These are phyloP conservation scores for Alternaria brassicae DNA, from an alignment of 2,329 filamentous ascomycete genomes.

Conservation along the genomic window DNA sequence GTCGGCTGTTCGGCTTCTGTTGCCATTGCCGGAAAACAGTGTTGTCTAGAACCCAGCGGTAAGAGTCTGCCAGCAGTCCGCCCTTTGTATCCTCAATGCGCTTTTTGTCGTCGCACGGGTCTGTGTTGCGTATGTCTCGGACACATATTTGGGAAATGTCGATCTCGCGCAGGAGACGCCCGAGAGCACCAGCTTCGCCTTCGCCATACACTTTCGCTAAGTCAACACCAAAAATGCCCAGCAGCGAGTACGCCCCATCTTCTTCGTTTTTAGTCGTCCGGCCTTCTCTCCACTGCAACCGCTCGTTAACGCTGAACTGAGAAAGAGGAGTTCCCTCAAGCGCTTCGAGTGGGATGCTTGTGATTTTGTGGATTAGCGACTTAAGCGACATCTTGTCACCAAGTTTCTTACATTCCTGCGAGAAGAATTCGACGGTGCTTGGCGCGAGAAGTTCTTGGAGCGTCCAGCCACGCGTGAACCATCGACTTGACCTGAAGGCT, in stretches of 20 bases:
- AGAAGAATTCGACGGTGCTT: no score
- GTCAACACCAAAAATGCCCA: not conserved
- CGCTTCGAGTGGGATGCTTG: no score
- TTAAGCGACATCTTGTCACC: no score
- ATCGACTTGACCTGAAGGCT: no score
- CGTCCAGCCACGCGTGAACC: no score
- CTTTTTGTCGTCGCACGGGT: not conserved
- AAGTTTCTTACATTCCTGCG: no score
- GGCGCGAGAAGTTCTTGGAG: not conserved
- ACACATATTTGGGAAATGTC: not conserved
- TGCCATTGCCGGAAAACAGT: conserved; percentile 31
- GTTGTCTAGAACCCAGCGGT: conserved; percentile 18
- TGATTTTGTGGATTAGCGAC: no score
- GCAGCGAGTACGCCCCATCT: not conserved
- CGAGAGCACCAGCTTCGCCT: not conserved
- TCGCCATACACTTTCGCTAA: not conserved
- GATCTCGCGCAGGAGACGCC: not conserved
- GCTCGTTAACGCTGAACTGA: not conserved
- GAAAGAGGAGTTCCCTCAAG: not conserved
- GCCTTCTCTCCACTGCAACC: not conserved
- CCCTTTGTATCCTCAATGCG: no score
- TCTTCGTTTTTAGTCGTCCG: not conserved
- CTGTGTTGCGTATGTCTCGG: not conserved
- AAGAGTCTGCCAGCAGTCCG: conserved; percentile 12
- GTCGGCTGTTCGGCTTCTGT: conserved; percentile 6